Evolutionary conservation across 2,329 filamentous ascomycete genomes (phyloP).

Genomic region (Colletotrichum scovillei): DNA sequence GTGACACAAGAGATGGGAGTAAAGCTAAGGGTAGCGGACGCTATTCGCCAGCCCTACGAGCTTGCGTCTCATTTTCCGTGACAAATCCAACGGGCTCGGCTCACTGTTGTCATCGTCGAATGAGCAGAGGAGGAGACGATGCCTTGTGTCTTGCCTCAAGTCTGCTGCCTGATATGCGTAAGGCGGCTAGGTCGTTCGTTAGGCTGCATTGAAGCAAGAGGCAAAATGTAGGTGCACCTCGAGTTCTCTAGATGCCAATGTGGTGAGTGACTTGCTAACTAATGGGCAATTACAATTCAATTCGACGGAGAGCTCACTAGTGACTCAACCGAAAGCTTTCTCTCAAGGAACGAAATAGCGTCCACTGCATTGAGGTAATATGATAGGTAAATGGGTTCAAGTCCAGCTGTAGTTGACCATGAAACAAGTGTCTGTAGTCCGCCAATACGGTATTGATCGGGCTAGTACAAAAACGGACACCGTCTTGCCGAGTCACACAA

Average conservation of each 20-base stretch:
- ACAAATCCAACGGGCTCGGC: not conserved
- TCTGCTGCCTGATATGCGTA: not conserved
- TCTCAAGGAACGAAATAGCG: not conserved
- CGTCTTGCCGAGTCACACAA: conserved; percentile 10
- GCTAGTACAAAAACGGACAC: not conserved
- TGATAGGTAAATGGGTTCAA: not conserved
- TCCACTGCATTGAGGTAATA: not conserved
- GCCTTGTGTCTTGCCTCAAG: not conserved
- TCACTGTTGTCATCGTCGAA: not conserved
- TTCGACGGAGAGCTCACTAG: not conserved
- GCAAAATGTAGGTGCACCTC: not conserved
- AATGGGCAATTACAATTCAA: not conserved
- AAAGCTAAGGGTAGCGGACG: not conserved
- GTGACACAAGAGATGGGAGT: not conserved
- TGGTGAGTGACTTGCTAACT: no score
- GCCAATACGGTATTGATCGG: not conserved
- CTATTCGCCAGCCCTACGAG: not conserved
- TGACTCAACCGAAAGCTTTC: not conserved
- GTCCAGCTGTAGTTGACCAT: not conserved
- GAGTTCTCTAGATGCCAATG: no score
- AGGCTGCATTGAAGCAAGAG: not conserved
- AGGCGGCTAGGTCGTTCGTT: not conserved
- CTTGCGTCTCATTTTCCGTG: not conserved
- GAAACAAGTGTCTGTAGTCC: not conserved
- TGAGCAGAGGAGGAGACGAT: not conserved